Evolutionary conservation across 768 basidiomycete species (phyloP), one percentile per base, ranked within the genome.

Genomic region (Russula abietina): DNA sequence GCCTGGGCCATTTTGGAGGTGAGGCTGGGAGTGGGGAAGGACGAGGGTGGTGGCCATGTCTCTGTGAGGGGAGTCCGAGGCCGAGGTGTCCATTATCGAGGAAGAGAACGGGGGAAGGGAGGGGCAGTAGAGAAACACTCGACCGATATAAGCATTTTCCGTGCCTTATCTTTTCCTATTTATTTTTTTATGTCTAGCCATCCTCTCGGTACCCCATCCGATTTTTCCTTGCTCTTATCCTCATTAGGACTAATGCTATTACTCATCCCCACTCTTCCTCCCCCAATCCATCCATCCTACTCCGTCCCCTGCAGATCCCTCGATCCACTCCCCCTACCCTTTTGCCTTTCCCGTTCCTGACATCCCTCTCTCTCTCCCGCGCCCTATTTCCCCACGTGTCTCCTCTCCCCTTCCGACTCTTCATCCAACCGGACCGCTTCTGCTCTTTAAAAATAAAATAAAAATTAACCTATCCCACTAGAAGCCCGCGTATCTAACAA

Each of bases 1-100:
- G 59, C 76, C 77, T 22, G 24, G 0, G 28, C 66, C 52, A 60
- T 36, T 3, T 65, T 71, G 52, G 60, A 68, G 60, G 16, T 60
- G 59, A 30, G 43, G 26, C 7, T 60, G 59, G 24, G 52, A 32
- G 12, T 41, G 52, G 8, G 28, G 64, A 3, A 56, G 39, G 33
- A 57, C 64, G 43, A 65, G 55, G 14, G 61, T 63, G 16, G 55
- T 50, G 28, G 55, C 55, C 51, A 63, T 62, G 45, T 62, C 60
- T 57, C 55, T 53, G 61, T 65, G 60, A 16, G 55, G 50, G 50
- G 62, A 24, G n/a, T 59, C 62, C 12, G 62, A 59, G 45, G 53
- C 45, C 43, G 60, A 55, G 53, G 52, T 10, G 52, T 64, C 63
- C 63, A 64, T 64, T 46, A 30, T 38, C 52, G 39, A 54, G 58